Evolutionary conservation across 192 early-diverging fungal species (phyloP), one percentile per base, ranked within the genome.

Genomic region (Coemansia erecta): DNA sequence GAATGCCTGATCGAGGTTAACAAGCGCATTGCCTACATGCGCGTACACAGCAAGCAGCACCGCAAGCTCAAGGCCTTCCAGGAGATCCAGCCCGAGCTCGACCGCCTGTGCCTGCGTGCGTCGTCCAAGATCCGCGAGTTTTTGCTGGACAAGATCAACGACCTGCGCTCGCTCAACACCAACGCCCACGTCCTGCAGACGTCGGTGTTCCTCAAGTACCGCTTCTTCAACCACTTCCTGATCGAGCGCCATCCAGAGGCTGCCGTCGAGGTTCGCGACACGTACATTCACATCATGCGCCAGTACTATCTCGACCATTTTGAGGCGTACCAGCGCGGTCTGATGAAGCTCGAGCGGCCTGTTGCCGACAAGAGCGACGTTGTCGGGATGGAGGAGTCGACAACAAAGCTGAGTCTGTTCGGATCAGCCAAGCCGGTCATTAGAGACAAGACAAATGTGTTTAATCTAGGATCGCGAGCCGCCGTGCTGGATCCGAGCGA

Each of bases 181-280:
- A 99, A 97, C 61, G 86, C 97, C 15, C 85, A 91, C 53, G 91
- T 97, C 11, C 78, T 96, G 61, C 97, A 99, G 73, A 90, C 92
- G 69, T 94, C 88, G 7, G 82, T 92, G 12, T 83, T 99, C 17
- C 69, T 95, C 17, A 95, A 94, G 74, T 95, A 92, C 77, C 94
- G 93, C 48, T 90, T 89, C 48, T 82, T 99, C 14, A 91, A 94
- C 64, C 85, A 86, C 71, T 99, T 99, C 73, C 82, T 95, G 21
- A 83, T 94, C 53, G 91, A 94, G 56, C 80, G 92, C 22, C 93
- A 94, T 71, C 77, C 80, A 15, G 92, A 95, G 42, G 94, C 89
- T 0, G 95, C 94, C 0, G 57, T 80, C 28, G 97, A 99, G 71
- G 85, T 99, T 22, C 86, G 89, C 41, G 84, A 86, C 55, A 90